Base-by-base conservation (phyloP, 169 alveolate species). In the Cryptosporidium andersoni region DNA sequence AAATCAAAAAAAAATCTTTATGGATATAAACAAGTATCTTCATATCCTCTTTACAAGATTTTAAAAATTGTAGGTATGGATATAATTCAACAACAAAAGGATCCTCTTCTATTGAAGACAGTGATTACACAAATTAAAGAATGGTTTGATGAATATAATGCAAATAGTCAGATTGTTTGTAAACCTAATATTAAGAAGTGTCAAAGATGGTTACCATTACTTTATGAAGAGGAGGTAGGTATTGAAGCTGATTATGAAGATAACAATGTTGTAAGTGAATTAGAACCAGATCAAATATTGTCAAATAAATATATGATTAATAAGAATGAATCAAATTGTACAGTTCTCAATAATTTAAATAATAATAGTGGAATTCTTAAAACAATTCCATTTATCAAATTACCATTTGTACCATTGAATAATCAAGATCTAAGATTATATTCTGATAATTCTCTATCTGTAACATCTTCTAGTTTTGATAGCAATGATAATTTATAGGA, bases 191-290 rank as follows among this genome's bases (percentile, higher is more conserved):
- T 74, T 8, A 40, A 42, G 2, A 74, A 45, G 45, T 74, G 85
- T 25, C 36, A 60, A n/a, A 60, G 55, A 55, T 74, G 85, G 85
- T 62, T 74, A 12, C 85, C 85, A 11, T 66, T 58, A 42, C 34
- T 74, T 8, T 58, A 25, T 25, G 25, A 25, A 25, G 25, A 25
- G 0, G 25, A 25, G 0, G 25, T 25, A 25, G 25, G 55, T 42
- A 14, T 47, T 42, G 8, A 43, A 25, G 51, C 39, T 16, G 82
- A 74, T 8, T 34, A 43, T 43, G 34, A 49, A 39, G 51, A 40
- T 36, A 74, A 16, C 40, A 16, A 16, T 7, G 58, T 36, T 9
- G 7, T 53, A 42, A 9, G 42, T 45, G 34, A 37, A 25, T 25
- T 25, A 25, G 25, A 25, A 25, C 25, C 25, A 25, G 25, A 25